phyloP scores from a whole-genome alignment of 2,329 filamentous ascomycete species.

The Claviceps sp. region DNA sequence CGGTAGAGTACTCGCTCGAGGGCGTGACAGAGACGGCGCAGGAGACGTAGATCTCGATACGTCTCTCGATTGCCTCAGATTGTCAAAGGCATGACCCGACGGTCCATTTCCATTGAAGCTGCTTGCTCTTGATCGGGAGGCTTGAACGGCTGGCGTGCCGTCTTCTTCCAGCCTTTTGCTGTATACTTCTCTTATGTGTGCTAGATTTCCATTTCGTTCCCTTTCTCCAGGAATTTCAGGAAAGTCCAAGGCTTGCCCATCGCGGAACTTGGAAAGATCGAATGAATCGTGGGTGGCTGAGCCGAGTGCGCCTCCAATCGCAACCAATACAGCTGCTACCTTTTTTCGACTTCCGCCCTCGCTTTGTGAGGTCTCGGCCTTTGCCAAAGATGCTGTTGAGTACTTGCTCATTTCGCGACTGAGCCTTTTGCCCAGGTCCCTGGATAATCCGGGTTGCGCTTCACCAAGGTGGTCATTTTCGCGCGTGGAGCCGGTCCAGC shows the following conservation, averaged over 20 bases:
- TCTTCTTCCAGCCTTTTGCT: conserved; percentile 20
- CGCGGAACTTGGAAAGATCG: conserved; percentile 34
- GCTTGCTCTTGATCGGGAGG: conserved; percentile 19
- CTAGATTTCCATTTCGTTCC: conserved; percentile 14
- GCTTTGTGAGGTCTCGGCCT: background rate
- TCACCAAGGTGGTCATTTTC: background rate
- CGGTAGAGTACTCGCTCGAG: conserved; percentile 5
- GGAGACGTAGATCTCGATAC: conserved; percentile 4
- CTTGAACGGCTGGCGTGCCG: conserved; percentile 16
- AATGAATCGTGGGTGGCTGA: conserved; percentile 33
- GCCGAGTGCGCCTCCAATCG: conserved; percentile 31
- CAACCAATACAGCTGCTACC: conserved; percentile 29
- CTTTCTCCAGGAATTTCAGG: conserved; percentile 42
- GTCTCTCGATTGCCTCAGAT: background rate
- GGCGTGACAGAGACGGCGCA: background rate
- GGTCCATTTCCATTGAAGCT: conserved; percentile 19
- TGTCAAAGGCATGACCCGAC: conserved; percentile 3
- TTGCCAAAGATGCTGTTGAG: background rate
- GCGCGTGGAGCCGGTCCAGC: background rate
- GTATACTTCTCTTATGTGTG: conserved; percentile 26
- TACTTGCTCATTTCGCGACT: background rate
- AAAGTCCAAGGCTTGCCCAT: conserved; percentile 32
- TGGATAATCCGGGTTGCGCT: background rate
- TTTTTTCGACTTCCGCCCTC: conserved; percentile 22
- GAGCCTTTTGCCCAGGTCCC: background rate